Conservation (phyloP, 768 basidiomycete species). For the Podaxis sp. region DNA sequence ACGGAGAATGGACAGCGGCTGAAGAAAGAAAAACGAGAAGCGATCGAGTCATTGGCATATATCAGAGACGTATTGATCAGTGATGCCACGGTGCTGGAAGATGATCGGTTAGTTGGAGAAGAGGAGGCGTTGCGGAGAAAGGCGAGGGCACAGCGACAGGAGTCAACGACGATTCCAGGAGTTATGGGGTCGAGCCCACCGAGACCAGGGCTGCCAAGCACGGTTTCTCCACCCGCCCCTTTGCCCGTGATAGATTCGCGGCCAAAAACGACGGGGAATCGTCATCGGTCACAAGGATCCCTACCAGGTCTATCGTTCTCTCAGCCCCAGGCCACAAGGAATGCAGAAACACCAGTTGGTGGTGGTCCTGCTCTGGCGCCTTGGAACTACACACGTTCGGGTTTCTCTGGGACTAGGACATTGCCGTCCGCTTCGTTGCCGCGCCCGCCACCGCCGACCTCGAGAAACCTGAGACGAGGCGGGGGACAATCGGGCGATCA, state of each 20-base stretch:
- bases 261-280: conserved; percentile 18
- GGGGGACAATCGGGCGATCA: conserved; percentile 22
- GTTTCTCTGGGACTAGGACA: conserved; percentile 31
- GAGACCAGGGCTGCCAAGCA: conserved; percentile 1
- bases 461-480: conserved; percentile 29
- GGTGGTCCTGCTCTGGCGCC: conserved; percentile 31
- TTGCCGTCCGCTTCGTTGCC: conserved; percentile 42
- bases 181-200: conserved; percentile 10
- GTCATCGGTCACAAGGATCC: conserved; percentile 10
- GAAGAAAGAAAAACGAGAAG: conserved; percentile 49
- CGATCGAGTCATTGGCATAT: conserved; percentile 72
- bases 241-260: conserved; percentile 34
- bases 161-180: conserved; percentile 13
- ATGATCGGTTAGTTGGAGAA: conserved; percentile 60
- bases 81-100: conserved; percentile 51
- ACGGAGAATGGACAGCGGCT: conserved; percentile 35
- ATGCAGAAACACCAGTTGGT: conserved; percentile 8
- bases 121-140: conserved; percentile 37
- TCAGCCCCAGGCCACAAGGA: conserved; percentile 8
- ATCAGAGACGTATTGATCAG: conserved; percentile 70
- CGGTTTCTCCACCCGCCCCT: conserved; percentile 30
- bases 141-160: conserved; percentile 22
- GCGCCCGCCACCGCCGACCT: conserved; percentile 46
- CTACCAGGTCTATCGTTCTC: neutral
- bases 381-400: conserved; percentile 55